phyloP scores from a whole-genome alignment of 805 yeast genomes.

The Sugiyamaella marilandica region DNA sequence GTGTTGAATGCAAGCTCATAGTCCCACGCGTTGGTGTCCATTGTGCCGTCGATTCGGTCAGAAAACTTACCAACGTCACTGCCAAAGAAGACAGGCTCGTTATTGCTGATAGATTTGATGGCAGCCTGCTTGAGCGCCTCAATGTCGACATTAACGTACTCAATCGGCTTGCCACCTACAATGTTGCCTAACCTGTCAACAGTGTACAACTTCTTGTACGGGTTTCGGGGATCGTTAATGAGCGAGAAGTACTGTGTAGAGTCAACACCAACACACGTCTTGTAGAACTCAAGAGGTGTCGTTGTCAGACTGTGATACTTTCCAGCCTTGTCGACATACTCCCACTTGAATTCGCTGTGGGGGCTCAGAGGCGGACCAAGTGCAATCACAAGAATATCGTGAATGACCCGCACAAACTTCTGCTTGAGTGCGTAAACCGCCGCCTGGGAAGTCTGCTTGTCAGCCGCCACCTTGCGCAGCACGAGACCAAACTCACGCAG shows the following conservation, averaged over 20 bases:
- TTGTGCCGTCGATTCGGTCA: conserved; percentile 59
- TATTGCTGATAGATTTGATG: conserved; percentile 61
- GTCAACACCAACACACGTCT: conserved; percentile 41
- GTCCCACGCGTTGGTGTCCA: conserved; percentile 68
- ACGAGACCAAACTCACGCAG: conserved; percentile 74
- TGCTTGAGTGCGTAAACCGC: conserved; percentile 34
- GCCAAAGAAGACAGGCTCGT: conserved; percentile 84
- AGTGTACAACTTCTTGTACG: conserved; percentile 56
- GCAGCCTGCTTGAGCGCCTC: conserved; percentile 57
- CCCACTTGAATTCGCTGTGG: conserved; percentile 65
- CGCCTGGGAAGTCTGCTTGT: conserved; percentile 36
- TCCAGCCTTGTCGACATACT: conserved; percentile 51
- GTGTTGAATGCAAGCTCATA: conserved; percentile 42
- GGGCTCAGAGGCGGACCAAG: conserved; percentile 81
- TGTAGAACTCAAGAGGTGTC: conserved; percentile 65
- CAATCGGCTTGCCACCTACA: conserved; percentile 53
- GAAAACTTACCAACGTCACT: conserved; percentile 79
- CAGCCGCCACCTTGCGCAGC: conserved; percentile 50
- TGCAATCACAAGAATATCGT: conserved; percentile 60
- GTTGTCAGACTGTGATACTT: conserved; percentile 38
- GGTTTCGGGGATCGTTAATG: conserved; percentile 80
- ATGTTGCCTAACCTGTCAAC: conserved; percentile 76
- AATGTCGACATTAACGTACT: conserved; percentile 67
- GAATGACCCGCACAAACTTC: conserved; percentile 56
- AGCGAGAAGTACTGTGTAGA: conserved; percentile 55